Evolutionary conservation across 169 alveolate species (phyloP), one percentile per base, ranked within the genome.

Genomic region (Plasmodium adleri): DNA sequence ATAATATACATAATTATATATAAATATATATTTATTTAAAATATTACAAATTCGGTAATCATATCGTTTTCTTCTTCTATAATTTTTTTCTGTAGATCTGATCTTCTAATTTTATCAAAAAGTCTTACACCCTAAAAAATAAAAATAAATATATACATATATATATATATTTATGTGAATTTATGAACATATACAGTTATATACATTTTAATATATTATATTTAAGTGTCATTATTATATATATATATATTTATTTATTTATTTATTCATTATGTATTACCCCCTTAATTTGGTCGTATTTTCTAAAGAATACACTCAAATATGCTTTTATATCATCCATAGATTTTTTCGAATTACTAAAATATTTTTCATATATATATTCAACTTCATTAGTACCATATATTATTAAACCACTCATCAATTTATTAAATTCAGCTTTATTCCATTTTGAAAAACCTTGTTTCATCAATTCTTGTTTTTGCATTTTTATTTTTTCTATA

Each of bases 381-480:
- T 76, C 88, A 32, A 76, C 52, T 6, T 76, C 70, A 13, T 76
- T 75, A 43, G 76, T 47, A 5, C 88, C 88, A 67, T 76, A 66
- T 20, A 62, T 17, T 49, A 76, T 76, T 32, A 76, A 22, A 3
- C 76, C 88, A 58, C 56, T 76, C 88, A 76, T 76, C 17, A 76
- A 58, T 56, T 76, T 76, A 43, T 76, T 76, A 64, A 49, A 76
- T 56, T 76, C 88, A 10, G 88, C 88, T 43, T 76, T 76, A 28
- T 76, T 76, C 88, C 88, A 76, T 45, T 64, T 63, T 4, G 88
- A n/a, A 39, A 76, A 76, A 17, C 88, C 88, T 43, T 76, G 71
- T 13, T 76, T 63, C 39, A 76, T 43, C 10, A 76, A 58, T 54
- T 76, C 75, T 15, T 76, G 76, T 13, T 76, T 76, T 63, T 76